These are phyloP conservation scores for Penicillium vulpinum DNA, from an alignment of 2,329 filamentous ascomycete genomes.

Conservation along the genomic window DNA sequence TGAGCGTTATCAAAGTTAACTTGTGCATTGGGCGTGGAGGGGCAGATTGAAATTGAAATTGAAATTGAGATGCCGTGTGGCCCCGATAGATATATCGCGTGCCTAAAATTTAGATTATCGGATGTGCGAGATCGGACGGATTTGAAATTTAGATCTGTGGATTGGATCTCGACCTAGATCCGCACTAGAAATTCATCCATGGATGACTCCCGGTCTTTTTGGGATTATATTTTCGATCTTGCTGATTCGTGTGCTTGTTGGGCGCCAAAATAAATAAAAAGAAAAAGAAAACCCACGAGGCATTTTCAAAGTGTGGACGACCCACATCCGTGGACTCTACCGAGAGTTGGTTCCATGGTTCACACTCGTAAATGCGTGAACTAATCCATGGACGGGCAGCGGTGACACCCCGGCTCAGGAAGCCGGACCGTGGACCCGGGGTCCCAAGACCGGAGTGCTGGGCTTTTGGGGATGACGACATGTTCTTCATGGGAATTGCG, in stretches of 20 bases:
- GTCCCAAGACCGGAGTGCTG: slow-evolving; percentile 17
- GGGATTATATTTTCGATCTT: neutral
- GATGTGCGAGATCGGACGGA: neutral
- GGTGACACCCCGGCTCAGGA: slow-evolving; percentile 6
- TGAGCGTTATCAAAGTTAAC: neutral
- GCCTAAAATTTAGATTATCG: neutral
- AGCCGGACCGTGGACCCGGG: slow-evolving; percentile 12
- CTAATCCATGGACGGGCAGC: neutral
- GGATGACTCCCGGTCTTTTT: neutral
- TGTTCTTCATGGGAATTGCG: slow-evolving; percentile 3
- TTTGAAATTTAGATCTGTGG: neutral
- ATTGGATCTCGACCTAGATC: too few relatives aligned
- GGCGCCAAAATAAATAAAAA: neutral
- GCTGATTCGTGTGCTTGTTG: neutral
- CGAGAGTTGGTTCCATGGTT: slow-evolving; percentile 3
- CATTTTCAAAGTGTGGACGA: neutral
- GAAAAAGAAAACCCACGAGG: neutral
- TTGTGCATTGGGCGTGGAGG: neutral
- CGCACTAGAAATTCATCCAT: too few relatives aligned
- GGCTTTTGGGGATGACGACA: slow-evolving; percentile 22
- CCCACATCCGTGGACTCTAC: slow-evolving; percentile 1
- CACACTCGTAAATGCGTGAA: neutral
- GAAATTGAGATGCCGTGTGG: neutral
- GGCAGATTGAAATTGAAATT: neutral
- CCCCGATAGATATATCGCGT: neutral